Evolutionary conservation across 129 eudicot genomes (phyloP).

Genomic region (Flaveria trinervia): DNA sequence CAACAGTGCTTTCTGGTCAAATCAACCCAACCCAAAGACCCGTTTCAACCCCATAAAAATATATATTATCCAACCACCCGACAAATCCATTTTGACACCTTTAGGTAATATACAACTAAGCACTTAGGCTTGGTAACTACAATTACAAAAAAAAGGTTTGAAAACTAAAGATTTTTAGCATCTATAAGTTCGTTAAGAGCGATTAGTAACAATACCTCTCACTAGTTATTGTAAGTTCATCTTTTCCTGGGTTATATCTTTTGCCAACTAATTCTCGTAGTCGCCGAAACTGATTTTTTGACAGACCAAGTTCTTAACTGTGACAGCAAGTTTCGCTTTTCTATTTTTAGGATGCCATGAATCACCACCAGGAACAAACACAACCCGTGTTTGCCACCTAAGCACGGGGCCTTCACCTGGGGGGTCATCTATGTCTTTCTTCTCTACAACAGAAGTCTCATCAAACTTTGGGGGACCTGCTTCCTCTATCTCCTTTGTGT

Average conservation of each 20-base stretch:
- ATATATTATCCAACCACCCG: constrained; percentile 1
- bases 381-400: constrained; percentile 87
- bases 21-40: neutral
- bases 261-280: constrained; percentile 83
- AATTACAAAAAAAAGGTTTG: neutral
- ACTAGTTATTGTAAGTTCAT: constrained; percentile 89
- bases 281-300: constrained; percentile 72
- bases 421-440: constrained; percentile 68
- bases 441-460: constrained; percentile 40
- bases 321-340: constrained; percentile 83
- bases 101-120: neutral
- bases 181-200: neutral
- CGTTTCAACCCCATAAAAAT: neutral
- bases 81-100: neutral
- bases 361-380: constrained; percentile 90
- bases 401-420: constrained; percentile 92
- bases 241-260: constrained; percentile 84
- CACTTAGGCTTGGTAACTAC: neutral
- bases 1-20: neutral
- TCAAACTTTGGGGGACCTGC: constrained; percentile 61
- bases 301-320: constrained; percentile 90
- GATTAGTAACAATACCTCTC: constrained; percentile 60
- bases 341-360: constrained; percentile 97
- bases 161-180: neutral
- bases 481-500: constrained; percentile 55